Base-by-base conservation (phyloP, 1,139 yeast species). In the Kazachstania sp. region DNA sequence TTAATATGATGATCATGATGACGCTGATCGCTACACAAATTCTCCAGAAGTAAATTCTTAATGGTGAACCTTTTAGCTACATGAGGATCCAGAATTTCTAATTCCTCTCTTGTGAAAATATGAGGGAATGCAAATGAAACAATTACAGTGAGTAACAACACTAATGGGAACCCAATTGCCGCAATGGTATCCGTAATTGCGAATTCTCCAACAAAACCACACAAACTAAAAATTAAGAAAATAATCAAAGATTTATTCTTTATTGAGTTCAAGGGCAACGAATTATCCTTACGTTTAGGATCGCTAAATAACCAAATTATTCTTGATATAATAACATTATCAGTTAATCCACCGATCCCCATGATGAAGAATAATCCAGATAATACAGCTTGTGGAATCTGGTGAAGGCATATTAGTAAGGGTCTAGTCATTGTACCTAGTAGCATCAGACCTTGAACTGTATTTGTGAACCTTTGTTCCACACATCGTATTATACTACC, bases 111-210 rank as follows among this genome's bases (percentile, higher is more conserved):
- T 0, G 87, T 81, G 48, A 90, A 83, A 7, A 84, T 60, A 47
- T 64, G 64, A 0, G 86, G 87, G 70, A 92, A 81, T 13, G 60
- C 42, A 37, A 69, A 58, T 36, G 70, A 66, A 0, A 86, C 77
- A 59, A 88, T 71, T 34, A 78, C 78, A 48, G 86, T 86, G 46
- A 87, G 75, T 43, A 92, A 74, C 46, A 92, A 68, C 0, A 90
- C 87, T 1, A 87, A 85, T 0, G 98, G 98, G 60, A 92, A 92
- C 2, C 96, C 97, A 36, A 92, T 88, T 0, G 98, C 97, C 0
- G 92, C 97, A 50, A 75, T 79, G 0, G 96, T 86, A 61, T 83
- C 78, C 0, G 95, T 85, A 36, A 92, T 88, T 0, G 82, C 95
- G 55, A 87, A 83, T 61, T 92, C 97, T 0, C 79, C 84, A 0